Conservation (phyloP, 495 filamentous ascomycete genomes). For the Penicillium argentinense region DNA sequence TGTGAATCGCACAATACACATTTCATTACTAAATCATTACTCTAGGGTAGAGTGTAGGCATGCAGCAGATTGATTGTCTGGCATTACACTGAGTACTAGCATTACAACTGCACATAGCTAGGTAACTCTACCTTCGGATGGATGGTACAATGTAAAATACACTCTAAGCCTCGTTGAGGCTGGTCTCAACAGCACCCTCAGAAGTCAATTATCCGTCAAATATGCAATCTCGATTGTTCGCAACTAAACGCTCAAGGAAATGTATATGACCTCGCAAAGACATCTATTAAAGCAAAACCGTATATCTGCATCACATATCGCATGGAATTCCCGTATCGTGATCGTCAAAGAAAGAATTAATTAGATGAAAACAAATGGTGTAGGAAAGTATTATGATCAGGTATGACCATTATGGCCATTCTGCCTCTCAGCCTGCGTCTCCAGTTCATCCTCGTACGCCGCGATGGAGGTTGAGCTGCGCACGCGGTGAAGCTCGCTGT, state of each 20-base stretch:
- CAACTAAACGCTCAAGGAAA: conserved; percentile 1
- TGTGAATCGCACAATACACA: conserved; percentile 29
- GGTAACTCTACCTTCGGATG: too few species aligned
- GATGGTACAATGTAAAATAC: not conserved
- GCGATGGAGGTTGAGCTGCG: conserved; percentile 51
- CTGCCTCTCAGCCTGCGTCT: conserved; percentile 43
- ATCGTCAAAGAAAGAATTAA: not conserved
- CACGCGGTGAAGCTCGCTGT: conserved; percentile 65
- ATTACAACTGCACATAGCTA: too few species aligned
- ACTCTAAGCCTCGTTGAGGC: not conserved
- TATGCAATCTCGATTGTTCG: conserved; percentile 3
- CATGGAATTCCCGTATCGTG: not conserved
- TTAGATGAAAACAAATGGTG: not conserved
- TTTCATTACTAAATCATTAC: too few species aligned
- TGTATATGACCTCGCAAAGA: not conserved
- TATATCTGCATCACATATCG: not conserved
- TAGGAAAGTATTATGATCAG: not conserved
- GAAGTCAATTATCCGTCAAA: not conserved
- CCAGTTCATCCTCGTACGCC: conserved; percentile 61
- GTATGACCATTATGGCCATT: conserved; percentile 27
- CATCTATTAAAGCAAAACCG: not conserved
- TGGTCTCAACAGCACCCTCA: not conserved
- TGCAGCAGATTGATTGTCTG: too few species aligned
- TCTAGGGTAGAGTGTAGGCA: too few species aligned
- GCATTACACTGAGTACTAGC: too few species aligned